These are phyloP conservation scores for Musa acuminata DNA, from an alignment of 176 grass and related monocot species.

Conservation along the genomic window DNA sequence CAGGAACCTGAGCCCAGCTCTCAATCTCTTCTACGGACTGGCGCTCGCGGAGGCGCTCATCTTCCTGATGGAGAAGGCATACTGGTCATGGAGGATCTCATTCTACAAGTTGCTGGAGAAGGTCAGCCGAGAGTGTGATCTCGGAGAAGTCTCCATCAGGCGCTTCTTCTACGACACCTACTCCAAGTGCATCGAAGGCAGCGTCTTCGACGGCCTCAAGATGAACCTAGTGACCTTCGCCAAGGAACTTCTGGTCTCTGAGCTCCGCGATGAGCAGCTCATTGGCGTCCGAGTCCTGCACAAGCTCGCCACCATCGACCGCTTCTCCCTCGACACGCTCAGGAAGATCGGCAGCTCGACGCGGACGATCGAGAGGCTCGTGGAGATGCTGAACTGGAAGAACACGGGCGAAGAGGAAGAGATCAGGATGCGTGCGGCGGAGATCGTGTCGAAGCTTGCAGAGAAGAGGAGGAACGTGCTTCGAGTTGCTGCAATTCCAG, in stretches of 20 bases:
- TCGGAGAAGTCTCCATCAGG: constrained; percentile 17
- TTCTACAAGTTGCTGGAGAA: neutral
- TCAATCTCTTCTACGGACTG: constrained; percentile 24
- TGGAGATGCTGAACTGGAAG: constrained; percentile 28
- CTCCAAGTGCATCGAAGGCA: constrained; percentile 14
- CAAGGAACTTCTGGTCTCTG: constrained; percentile 18
- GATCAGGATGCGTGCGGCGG: constrained; percentile 3
- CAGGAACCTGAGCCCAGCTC: neutral
- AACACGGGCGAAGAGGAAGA: neutral
- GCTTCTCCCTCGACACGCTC: constrained; percentile 3
- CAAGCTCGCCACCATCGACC: neutral
- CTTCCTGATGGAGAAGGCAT: constrained; percentile 27
- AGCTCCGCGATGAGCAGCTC: neutral
- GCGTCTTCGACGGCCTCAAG: constrained; percentile 23
- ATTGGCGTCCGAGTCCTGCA: constrained; percentile 3
- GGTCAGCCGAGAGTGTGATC: constrained; percentile 13
- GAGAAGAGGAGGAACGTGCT: constrained; percentile 3
- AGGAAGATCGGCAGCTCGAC: constrained; percentile 12
- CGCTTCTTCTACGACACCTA: constrained; percentile 31
- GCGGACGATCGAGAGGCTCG: constrained; percentile 9
- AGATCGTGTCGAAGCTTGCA: constrained; percentile 7
- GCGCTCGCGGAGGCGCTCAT: constrained; percentile 20
- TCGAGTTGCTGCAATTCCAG: constrained; percentile 20
- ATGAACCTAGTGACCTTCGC: constrained; percentile 25
- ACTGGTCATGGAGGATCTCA: constrained; percentile 24